Percentiles rank a stretch among this genome's conserved stretches.
Conservation (phyloP, 306 rosid species). For the Styphnolobium japonicum region DNA sequence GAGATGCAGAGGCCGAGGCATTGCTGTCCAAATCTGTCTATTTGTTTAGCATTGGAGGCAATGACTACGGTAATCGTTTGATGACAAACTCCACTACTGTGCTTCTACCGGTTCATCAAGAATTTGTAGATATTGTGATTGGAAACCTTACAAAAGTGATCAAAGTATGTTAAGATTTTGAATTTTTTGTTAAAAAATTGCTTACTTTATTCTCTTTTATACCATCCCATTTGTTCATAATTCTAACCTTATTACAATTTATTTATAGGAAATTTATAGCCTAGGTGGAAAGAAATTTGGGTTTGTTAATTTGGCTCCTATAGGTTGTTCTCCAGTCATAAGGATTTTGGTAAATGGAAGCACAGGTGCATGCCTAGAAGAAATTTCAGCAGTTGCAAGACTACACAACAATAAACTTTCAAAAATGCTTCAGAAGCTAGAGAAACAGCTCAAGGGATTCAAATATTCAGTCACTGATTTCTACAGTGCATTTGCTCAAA, state of each 20-base stretch:
- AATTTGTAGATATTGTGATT: constrained; percentile 38
- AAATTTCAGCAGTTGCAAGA: constrained; percentile 13
- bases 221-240: background rate
- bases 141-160: constrained; percentile 45
- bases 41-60: constrained; percentile 42
- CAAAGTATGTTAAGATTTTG: constrained; percentile 1
- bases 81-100: background rate
- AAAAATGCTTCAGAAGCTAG: constrained; percentile 14
- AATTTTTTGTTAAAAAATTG: background rate
- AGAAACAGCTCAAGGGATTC: constrained; percentile 39
- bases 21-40: constrained; percentile 47
- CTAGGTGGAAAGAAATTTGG: constrained; percentile 60
- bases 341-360: constrained; percentile 19
- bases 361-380: constrained; percentile 30
- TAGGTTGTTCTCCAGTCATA: constrained; percentile 32
- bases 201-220: background rate
- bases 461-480: constrained; percentile 37
- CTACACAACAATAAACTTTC: constrained; percentile 39
- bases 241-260: background rate
- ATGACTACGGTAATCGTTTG: constrained; percentile 29
- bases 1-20: constrained; percentile 24
- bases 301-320: constrained; percentile 9
- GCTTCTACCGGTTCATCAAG: background rate
- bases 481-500: background rate
- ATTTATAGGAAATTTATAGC: constrained; percentile 41